A percentile compares a stretch with the other conserved stretches of the same genome.
phyloP scores from a whole-genome alignment of 257 asterid species.

The Cinchona pubescens region DNA sequence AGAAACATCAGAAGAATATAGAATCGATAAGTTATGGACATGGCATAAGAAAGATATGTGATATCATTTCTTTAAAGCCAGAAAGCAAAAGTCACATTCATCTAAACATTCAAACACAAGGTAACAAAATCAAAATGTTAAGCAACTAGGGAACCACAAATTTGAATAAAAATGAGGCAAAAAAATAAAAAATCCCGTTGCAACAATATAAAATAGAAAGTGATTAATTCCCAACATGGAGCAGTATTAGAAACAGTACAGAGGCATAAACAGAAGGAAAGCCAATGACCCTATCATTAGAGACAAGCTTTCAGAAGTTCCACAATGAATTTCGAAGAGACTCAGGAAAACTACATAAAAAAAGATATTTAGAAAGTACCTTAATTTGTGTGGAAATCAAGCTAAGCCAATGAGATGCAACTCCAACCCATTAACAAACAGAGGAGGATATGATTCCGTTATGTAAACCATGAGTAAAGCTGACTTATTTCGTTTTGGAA shows the following conservation, averaged over 20 bases:
- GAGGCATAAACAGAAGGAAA: too few species aligned
- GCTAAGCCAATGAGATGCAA: background rate
- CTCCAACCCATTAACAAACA: background rate
- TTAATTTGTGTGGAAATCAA: background rate
- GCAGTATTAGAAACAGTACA: background rate
- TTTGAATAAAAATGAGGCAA: background rate
- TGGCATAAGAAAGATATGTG: background rate
- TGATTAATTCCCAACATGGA: background rate
- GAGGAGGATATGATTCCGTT: background rate
- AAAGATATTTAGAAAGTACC: background rate
- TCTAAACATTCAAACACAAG: background rate
- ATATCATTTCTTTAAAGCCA: background rate
- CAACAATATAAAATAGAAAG: background rate
- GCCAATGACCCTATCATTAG: too few species aligned
- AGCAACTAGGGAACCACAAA: background rate
- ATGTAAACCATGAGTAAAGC: background rate
- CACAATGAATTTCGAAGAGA: background rate
- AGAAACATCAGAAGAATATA: conserved; percentile 17
- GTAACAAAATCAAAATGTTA: background rate
- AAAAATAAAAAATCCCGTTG: background rate
- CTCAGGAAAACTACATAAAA: background rate
- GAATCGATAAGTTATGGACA: background rate
- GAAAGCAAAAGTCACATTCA: background rate
- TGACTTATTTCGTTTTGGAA: background rate
- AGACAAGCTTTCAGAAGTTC: too few species aligned